Base-by-base conservation (phyloP, 139 green algal genomes). In the Chlorella sp. region DNA sequence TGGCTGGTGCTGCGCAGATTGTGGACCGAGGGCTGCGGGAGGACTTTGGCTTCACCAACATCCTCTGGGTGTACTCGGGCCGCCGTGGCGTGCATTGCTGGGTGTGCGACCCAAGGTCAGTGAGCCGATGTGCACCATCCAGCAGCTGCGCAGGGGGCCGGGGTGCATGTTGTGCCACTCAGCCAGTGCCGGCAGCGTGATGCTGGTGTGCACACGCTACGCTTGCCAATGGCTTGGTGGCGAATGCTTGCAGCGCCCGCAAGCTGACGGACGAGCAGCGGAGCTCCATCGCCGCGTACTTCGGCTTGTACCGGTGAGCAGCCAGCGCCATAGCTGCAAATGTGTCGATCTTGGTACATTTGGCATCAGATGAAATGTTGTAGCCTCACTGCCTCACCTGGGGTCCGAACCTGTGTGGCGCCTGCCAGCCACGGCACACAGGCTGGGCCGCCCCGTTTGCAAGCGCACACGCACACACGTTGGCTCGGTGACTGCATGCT, bases 51-150 rank as follows among this genome's bases (percentile, higher is more conserved):
- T 99, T 98, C 78, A 32, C 91, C 62, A 90, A 99, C 78, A 88
- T 98, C 27, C 83, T 99, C 61, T 99, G 93, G 88, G 95, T 99
- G 17, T 99, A 93, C 86, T 98, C 93, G 0, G 95, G 95, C 0
- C 85, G 95, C 2, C 84, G 95, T 67, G 95, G 95, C 23, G 86
- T 99, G 36, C 95, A 99, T 68, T 94, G 89, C 79, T 99, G 95
- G 95, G 93, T 99, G 42, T 97, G 93, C 75, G 95, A 99, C 63
- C 76, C 89, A 34, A 87, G 87, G 89, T 94, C 60, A 55, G 42
- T 10, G 10, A 55, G n/a, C n/a, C n/a, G n/a, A n/a, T n/a, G n/a
- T n/a, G n/a, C n/a, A n/a, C n/a, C n/a, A n/a, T n/a, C n/a, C n/a
- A n/a, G n/a, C n/a, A n/a, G n/a, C n/a, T n/a, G n/a, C n/a, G n/a